Evolutionary conservation across 306 rosid genomes (phyloP).

Genomic region (Vachellia collinsii): DNA sequence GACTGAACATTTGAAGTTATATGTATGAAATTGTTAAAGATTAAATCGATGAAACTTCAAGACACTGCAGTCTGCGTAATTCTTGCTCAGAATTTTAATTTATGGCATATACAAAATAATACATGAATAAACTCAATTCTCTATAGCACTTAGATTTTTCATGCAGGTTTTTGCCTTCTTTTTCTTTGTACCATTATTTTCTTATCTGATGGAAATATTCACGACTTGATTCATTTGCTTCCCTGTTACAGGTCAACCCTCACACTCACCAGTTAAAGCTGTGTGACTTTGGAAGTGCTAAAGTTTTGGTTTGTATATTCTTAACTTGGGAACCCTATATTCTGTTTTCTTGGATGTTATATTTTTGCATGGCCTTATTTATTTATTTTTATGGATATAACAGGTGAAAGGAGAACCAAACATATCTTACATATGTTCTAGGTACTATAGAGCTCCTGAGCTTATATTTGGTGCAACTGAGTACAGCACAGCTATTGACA

Average conservation of each 20-base stretch:
- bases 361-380: conserved; percentile 12
- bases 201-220: conserved; percentile 12
- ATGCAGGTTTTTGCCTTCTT: conserved; percentile 10
- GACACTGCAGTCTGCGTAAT: not conserved
- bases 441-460: conserved; percentile 98
- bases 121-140: conserved; percentile 28
- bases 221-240: conserved; percentile 23
- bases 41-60: not conserved
- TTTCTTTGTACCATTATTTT: conserved; percentile 10
- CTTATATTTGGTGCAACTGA: conserved; percentile 96
- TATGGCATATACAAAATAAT: conserved; percentile 5
- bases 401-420: conserved; percentile 96
- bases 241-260: conserved; percentile 74
- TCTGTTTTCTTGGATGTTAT: conserved; percentile 16
- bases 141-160: not conserved
- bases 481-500: conserved; percentile 91
- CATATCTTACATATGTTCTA: conserved; percentile 92
- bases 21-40: not conserved
- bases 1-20: not conserved
- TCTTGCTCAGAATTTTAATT: not conserved
- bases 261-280: conserved; percentile 89
- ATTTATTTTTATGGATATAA: conserved; percentile 28
- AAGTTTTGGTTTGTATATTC: conserved; percentile 83
- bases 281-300: conserved; percentile 97
- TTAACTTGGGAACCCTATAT: not conserved